phyloP scores from a whole-genome alignment of 345 rosid genomes.

The Arabis hirsuta region DNA sequence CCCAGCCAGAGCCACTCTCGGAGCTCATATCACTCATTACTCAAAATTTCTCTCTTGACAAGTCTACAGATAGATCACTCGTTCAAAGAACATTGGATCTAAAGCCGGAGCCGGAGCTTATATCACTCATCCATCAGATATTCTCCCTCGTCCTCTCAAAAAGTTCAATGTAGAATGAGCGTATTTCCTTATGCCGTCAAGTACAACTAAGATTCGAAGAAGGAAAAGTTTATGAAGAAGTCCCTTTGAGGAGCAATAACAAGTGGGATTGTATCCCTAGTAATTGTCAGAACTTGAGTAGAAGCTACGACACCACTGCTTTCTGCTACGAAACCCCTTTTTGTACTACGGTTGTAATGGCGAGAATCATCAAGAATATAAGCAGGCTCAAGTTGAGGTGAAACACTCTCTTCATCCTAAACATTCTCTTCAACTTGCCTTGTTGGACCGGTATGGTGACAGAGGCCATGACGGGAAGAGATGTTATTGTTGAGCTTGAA shows the following conservation, averaged over 20 bases:
- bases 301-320: no score
- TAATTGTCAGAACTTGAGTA: no score
- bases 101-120: neutral
- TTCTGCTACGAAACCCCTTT: neutral
- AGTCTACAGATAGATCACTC: neutral
- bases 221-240: neutral
- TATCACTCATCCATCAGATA: neutral
- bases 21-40: neutral
- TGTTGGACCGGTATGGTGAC: neutral
- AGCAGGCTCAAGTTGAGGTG: neutral
- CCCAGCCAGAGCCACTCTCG: neutral
- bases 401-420: conserved; percentile 9
- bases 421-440: conserved; percentile 8
- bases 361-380: neutral
- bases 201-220: neutral
- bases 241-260: neutral
- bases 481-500: neutral
- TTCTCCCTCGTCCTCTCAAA: neutral
- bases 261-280: no score
- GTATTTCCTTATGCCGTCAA: neutral
- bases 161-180: neutral
- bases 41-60: neutral
- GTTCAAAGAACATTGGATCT: neutral
- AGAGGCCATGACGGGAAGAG: neutral
- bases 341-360: neutral